phyloP scores from a whole-genome alignment of 2,329 filamentous ascomycete species.

The Colletotrichum brevisporum region DNA sequence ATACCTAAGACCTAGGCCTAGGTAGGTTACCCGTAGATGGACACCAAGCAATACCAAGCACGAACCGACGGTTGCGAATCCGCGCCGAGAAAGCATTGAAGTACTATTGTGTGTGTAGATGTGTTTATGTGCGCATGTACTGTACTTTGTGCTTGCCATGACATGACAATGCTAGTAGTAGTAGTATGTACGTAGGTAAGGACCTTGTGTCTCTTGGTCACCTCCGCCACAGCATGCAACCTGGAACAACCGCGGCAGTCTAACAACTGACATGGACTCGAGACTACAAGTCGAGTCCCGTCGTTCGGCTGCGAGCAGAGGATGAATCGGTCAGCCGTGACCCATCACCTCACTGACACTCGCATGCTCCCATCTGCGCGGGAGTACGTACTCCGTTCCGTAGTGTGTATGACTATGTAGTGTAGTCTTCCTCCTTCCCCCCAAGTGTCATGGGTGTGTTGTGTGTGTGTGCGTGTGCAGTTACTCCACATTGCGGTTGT shows the following conservation, averaged over 20 bases:
- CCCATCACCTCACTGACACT: background rate
- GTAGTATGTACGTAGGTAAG: too few species aligned
- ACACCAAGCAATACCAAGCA: slow-evolving; percentile 2
- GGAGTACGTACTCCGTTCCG: background rate
- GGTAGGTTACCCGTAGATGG: background rate
- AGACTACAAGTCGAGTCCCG: slow-evolving; percentile 10
- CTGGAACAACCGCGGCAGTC: too few species aligned
- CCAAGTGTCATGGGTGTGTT: background rate
- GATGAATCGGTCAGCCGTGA: slow-evolving; percentile 21
- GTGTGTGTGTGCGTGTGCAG: background rate
- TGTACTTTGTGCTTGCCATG: too few species aligned
- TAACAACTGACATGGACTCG: background rate
- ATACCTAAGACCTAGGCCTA: background rate
- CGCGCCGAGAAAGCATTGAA: too few species aligned
- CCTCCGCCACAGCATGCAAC: too few species aligned
- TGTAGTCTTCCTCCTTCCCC: background rate
- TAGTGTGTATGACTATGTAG: too few species aligned
- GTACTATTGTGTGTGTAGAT: too few species aligned
- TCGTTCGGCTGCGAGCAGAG: slow-evolving; percentile 11
- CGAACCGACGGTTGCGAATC: background rate
- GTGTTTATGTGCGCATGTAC: too few species aligned
- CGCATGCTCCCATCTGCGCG: slow-evolving; percentile 6
- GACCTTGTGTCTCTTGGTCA: too few species aligned
- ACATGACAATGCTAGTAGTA: too few species aligned
- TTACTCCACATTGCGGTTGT: background rate